Percentiles rank a stretch among this genome's conserved stretches.
Conservation (phyloP, 345 rosid genomes). For the Arabis hirsuta region DNA sequence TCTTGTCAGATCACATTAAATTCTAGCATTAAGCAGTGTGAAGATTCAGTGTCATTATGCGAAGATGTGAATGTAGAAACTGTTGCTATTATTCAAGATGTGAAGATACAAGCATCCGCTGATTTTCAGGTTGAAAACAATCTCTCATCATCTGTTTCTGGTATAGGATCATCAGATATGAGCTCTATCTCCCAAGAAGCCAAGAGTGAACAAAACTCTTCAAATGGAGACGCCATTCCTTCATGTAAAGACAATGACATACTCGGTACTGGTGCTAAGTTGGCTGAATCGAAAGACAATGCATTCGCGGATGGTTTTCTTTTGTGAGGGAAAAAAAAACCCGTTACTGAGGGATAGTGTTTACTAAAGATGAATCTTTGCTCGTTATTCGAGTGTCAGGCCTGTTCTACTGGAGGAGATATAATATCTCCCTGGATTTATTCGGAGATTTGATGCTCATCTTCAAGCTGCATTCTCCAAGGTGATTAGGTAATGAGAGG, state of each 20-base stretch:
- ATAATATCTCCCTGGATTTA: slow-evolving; percentile 25
- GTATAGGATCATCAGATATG: slow-evolving; percentile 40
- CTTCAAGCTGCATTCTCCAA: slow-evolving; percentile 29
- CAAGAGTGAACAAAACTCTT: slow-evolving; percentile 27
- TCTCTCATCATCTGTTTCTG: slow-evolving; percentile 30
- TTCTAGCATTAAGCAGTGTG: slow-evolving; percentile 31
- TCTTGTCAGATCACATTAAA: slow-evolving; percentile 34
- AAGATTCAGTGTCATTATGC: slow-evolving; percentile 37
- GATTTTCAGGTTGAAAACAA: slow-evolving; percentile 25
- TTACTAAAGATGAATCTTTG: slow-evolving; percentile 20
- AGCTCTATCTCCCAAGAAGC: slow-evolving; percentile 39
- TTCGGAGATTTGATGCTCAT: slow-evolving; percentile 20
- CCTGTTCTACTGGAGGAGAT: slow-evolving; percentile 12
- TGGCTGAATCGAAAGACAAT: slow-evolving; percentile 29
- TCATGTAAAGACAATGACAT: slow-evolving; percentile 27
- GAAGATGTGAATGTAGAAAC: slow-evolving; percentile 38
- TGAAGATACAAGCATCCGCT: slow-evolving; percentile 21
- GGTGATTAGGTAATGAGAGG: slow-evolving; percentile 14
- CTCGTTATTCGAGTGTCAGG: slow-evolving; percentile 13
- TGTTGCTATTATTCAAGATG: slow-evolving; percentile 20
- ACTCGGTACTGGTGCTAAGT: slow-evolving; percentile 13
- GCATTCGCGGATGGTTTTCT: slow-evolving; percentile 36
- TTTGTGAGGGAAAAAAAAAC: slow-evolving; percentile 8
- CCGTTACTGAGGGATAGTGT: slow-evolving; percentile 1
- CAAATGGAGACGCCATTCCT: slow-evolving; percentile 17